These are phyloP conservation scores for Yarrowia yakushimensis DNA, from an alignment of 805 yeast species.

Conservation along the genomic window DNA sequence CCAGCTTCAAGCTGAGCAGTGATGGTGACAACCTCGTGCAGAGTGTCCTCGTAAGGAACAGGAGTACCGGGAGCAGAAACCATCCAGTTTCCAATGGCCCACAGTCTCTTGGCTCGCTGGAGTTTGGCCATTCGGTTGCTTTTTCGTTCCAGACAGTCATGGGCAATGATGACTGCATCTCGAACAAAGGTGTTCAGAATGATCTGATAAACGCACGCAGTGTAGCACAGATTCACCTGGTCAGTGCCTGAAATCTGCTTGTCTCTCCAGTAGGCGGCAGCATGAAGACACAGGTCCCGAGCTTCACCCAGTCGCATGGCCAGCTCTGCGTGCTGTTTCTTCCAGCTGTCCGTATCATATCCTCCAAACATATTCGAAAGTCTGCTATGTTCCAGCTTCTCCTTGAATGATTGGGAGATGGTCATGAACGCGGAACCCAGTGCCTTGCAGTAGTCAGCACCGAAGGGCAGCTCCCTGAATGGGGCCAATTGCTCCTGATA, in stretches of 20 bases:
- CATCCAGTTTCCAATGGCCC: conserved; percentile 24
- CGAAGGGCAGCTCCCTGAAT: conserved; percentile 19
- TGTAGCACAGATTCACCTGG: conserved; percentile 11
- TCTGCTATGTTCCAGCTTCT: conserved; percentile 10
- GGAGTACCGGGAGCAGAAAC: conserved; percentile 18
- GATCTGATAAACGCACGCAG: conserved; percentile 19
- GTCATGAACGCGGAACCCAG: conserved; percentile 16
- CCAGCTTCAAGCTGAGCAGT: conserved; percentile 15
- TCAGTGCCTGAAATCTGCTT: neutral
- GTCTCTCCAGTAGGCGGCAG: conserved; percentile 14
- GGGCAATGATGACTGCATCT: conserved; percentile 1
- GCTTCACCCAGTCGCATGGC: conserved; percentile 7
- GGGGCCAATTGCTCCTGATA: conserved; percentile 7
- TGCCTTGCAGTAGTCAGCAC: conserved; percentile 16
- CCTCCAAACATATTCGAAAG: neutral
- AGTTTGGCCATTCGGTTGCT: neutral
- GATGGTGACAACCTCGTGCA: conserved; percentile 14
- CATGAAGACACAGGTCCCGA: neutral
- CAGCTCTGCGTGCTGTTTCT: conserved; percentile 11
- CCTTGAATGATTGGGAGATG: conserved; percentile 15
- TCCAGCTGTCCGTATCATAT: conserved; percentile 8
- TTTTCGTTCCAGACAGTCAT: conserved; percentile 1
- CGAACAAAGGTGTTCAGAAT: neutral
- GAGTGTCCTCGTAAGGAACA: conserved; percentile 10
- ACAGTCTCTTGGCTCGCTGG: conserved; percentile 3